These are phyloP conservation scores for Penicillium alfredii DNA, from an alignment of 495 filamentous ascomycete species.

Conservation along the genomic window DNA sequence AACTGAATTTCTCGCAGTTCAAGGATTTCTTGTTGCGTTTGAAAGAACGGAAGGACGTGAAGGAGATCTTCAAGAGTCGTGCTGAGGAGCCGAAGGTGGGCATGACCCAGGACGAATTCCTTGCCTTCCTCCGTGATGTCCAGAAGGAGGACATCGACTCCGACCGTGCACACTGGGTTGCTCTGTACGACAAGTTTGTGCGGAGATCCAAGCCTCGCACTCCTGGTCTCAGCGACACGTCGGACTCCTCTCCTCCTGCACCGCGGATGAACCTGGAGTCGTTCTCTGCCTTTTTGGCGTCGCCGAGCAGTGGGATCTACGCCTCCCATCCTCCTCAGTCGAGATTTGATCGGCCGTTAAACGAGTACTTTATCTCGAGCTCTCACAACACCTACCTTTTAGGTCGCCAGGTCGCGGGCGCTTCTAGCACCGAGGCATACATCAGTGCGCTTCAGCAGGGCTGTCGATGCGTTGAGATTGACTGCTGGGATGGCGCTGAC, in stretches of 20 bases:
- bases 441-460: slow-evolving; percentile 81
- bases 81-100: slow-evolving; percentile 50
- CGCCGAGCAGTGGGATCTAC: slow-evolving; percentile 58
- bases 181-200: slow-evolving; percentile 66
- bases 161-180: slow-evolving; percentile 60
- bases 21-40: slow-evolving; percentile 71
- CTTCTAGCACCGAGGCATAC: slow-evolving; percentile 90
- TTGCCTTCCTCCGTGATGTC: slow-evolving; percentile 62
- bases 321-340: slow-evolving; percentile 50
- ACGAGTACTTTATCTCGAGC: slow-evolving; percentile 97
- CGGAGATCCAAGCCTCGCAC: slow-evolving; percentile 56
- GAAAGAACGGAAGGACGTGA: slow-evolving; percentile 78
- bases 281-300: slow-evolving; percentile 72
- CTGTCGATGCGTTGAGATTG: slow-evolving; percentile 92
- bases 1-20: slow-evolving; percentile 71
- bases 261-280: slow-evolving; percentile 65
- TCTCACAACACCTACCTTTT: slow-evolving; percentile 97
- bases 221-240: slow-evolving; percentile 27
- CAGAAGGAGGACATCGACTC: slow-evolving; percentile 71
- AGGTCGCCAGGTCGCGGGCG: slow-evolving; percentile 80
- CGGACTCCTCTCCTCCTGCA: slow-evolving; percentile 30
- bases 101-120: slow-evolving; percentile 65
- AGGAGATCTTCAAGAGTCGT: slow-evolving; percentile 55
- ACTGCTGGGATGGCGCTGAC: slow-evolving; percentile 93
- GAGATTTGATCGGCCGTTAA: slow-evolving; percentile 73